These are phyloP conservation scores for Ganoderma sp. DNA, from an alignment of 1,284 basidiomycete genomes.

Conservation along the genomic window DNA sequence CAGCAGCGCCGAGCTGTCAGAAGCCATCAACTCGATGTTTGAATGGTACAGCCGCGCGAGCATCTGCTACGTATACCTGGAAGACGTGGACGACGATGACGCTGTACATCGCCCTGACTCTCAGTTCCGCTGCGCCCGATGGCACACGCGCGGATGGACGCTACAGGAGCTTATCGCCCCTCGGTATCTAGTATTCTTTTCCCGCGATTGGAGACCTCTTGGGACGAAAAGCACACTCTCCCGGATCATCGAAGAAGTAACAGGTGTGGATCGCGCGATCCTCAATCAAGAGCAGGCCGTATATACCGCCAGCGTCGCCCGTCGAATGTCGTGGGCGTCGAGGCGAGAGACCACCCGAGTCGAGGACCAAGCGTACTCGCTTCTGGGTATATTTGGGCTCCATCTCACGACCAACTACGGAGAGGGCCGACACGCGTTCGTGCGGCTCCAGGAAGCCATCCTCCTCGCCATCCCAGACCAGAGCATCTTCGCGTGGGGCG, in stretches of 20 bases:
- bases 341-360: slow-evolving; percentile 12
- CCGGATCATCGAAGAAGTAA: slow-evolving; percentile 5
- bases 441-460: slow-evolving; percentile 15
- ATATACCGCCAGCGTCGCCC: neutral
- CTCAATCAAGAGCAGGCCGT: neutral
- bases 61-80: slow-evolving; percentile 16
- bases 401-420: slow-evolving; percentile 13
- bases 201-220: slow-evolving; percentile 5
- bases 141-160: slow-evolving; percentile 19
- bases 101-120: neutral
- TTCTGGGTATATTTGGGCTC: slow-evolving; percentile 16
- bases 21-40: slow-evolving; percentile 22
- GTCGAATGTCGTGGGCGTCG: slow-evolving; percentile 15
- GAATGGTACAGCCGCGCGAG: slow-evolving; percentile 11
- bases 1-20: slow-evolving; percentile 22
- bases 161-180: slow-evolving; percentile 18
- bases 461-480: slow-evolving; percentile 11
- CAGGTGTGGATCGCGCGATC: slow-evolving; percentile 12
- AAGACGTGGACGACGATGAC: slow-evolving; percentile 7
- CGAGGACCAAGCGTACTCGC: slow-evolving; percentile 18
- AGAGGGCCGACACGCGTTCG: slow-evolving; percentile 14
- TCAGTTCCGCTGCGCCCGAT: slow-evolving; percentile 9
- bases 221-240: slow-evolving; percentile 8
- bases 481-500: slow-evolving; percentile 15
- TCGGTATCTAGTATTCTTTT: slow-evolving; percentile 8